Conservation (phyloP, 1,284 basidiomycete genomes). For the Ceratobasidium sp. region DNA sequence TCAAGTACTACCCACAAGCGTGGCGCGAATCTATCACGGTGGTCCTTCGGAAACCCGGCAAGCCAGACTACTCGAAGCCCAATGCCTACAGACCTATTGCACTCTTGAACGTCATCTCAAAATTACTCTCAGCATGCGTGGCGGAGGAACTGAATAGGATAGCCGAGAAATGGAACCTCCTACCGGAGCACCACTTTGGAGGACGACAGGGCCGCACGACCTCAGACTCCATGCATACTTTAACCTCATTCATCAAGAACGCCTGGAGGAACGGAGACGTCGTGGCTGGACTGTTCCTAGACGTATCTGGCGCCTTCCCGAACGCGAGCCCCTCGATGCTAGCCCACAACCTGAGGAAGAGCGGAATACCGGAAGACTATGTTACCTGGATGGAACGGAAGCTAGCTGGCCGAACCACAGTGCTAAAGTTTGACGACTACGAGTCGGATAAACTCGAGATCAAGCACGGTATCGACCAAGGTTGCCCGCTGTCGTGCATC, state of each 20-base stretch:
- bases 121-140: conserved; percentile 28
- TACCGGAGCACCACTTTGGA: conserved; percentile 39
- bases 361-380: conserved; percentile 45
- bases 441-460: conserved; percentile 44
- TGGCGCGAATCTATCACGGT: conserved; percentile 34
- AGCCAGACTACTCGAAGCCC: conserved; percentile 38
- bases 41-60: conserved; percentile 40
- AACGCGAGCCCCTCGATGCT: conserved; percentile 47
- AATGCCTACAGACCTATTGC: conserved; percentile 43
- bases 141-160: conserved; percentile 1
- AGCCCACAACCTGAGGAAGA: conserved; percentile 49
- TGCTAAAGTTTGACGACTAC: conserved; percentile 10
- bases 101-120: conserved; percentile 34
- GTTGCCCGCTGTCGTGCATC: conserved; percentile 48
- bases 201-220: conserved; percentile 37
- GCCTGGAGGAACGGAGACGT: conserved; percentile 41
- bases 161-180: conserved; percentile 20
- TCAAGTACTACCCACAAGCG: conserved; percentile 12
- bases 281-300: conserved; percentile 37
- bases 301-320: conserved; percentile 48
- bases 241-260: conserved; percentile 34
- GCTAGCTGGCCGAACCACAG: conserved; percentile 38
- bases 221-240: conserved; percentile 32
- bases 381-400: conserved; percentile 44
- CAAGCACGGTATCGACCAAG: conserved; percentile 49